Evolutionary conservation across 192 early-diverging fungal species (phyloP), one percentile per base, ranked within the genome.

Genomic region (Backusella mclennaniae): DNA sequence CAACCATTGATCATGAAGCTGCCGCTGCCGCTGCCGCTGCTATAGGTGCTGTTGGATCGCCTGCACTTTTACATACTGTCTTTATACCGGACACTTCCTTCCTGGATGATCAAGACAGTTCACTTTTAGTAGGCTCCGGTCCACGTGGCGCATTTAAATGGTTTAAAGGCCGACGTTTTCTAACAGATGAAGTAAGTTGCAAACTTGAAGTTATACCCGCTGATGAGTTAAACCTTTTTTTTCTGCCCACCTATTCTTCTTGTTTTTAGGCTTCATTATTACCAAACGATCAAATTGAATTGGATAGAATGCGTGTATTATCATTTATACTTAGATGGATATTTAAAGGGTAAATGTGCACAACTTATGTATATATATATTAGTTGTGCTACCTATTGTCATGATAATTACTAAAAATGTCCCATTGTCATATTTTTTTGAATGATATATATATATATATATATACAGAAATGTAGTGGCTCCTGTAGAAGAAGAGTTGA

Each of bases 271-370:
- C 35, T 36, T 3, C 15, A 0, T 12, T 80, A 17, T 49, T 83
- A 39, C 81, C 81, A 1, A 72, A 72, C 15, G 81, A 83, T 71
- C 69, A 76, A 44, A 38, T 44, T 14, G 81, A 83, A 36, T 29
- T 79, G 26, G 81, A 83, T 66, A 56, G 81, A 31, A 36, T 72
- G 15, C 74, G 78, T 29, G 72, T 83, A 17, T 68, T 78, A 31
- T 59, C 73, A 46, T 83, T 76, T 76, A 73, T 83, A 15, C 23
- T 83, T 7, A 69, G 77, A 5, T 83, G 81, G 81, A 72, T 74
- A 7, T 79, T 83, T 74, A 70, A 71, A 77, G 77, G 75, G 81
- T 83, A 76, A 67, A 17, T 74, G 19, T 33, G 26, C 17, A 70
- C 53, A 69, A 63, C 70, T 35, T 66, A 36, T 35, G 4, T 29